These are phyloP conservation scores for Aspergillus brunneoviolaceus DNA, from an alignment of 2,329 filamentous ascomycete species.

Conservation along the genomic window DNA sequence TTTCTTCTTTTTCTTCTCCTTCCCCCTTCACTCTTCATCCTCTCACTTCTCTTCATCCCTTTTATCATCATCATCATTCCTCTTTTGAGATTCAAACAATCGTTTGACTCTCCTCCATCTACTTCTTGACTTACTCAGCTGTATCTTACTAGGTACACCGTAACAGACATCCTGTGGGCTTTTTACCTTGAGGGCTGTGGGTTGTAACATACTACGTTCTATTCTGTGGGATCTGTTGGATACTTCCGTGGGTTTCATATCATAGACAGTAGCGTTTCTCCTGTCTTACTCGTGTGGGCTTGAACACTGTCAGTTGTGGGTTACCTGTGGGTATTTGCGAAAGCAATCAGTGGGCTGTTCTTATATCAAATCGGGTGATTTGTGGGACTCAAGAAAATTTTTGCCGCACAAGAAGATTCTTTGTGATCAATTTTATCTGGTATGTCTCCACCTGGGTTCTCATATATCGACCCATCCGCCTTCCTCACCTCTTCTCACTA, in stretches of 20 bases:
- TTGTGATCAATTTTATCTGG: constrained; percentile 22
- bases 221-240: constrained; percentile 44
- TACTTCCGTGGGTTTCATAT: constrained; percentile 44
- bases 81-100: constrained; percentile 14
- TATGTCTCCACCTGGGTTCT: constrained; percentile 11
- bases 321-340: constrained; percentile 41
- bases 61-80: constrained; percentile 13
- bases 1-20: constrained; percentile 25
- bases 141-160: constrained; percentile 35
- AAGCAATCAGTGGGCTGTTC: constrained; percentile 24
- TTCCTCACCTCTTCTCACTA: not conserved
- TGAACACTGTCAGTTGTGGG: constrained; percentile 43
- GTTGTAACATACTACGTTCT: constrained; percentile 40
- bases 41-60: constrained; percentile 9
- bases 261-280: constrained; percentile 41
- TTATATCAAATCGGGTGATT: constrained; percentile 34
- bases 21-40: constrained; percentile 12
- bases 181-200: constrained; percentile 44
- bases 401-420: constrained; percentile 35
- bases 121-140: constrained; percentile 21
- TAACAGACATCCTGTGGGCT: constrained; percentile 41
- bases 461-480: not conserved
- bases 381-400: constrained; percentile 35
- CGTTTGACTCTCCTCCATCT: constrained; percentile 19
- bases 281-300: constrained; percentile 47